Conservation (phyloP, 192 early-diverging fungal genomes). For the Coemansia sp. region DNA sequence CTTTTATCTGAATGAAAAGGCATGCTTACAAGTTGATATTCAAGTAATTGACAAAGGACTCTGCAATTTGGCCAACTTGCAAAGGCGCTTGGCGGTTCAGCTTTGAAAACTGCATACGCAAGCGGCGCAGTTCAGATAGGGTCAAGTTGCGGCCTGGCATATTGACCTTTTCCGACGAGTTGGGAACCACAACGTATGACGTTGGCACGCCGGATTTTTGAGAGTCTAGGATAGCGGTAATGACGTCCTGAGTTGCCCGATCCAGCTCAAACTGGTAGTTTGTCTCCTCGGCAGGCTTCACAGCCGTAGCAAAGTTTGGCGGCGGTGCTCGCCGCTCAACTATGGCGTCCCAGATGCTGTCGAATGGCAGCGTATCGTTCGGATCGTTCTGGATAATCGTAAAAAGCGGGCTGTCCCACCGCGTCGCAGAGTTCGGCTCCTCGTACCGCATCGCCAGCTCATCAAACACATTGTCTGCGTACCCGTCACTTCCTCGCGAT, state of each 20-base stretch:
- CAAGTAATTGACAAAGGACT: slow-evolving; percentile 89
- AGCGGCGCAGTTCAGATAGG: slow-evolving; percentile 75
- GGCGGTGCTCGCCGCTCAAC: slow-evolving; percentile 70
- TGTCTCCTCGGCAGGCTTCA: slow-evolving; percentile 86
- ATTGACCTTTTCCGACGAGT: slow-evolving; percentile 36
- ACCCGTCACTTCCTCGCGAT: slow-evolving; percentile 44
- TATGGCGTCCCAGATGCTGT: slow-evolving; percentile 74
- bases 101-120: slow-evolving; percentile 78
- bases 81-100: slow-evolving; percentile 87
- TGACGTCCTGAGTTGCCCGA: slow-evolving; percentile 73
- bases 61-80: slow-evolving; percentile 67
- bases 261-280: slow-evolving; percentile 94
- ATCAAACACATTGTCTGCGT: slow-evolving; percentile 59
- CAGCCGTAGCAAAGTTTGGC: slow-evolving; percentile 84
- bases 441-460: slow-evolving; percentile 87
- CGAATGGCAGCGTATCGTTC: slow-evolving; percentile 56
- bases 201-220: slow-evolving; percentile 68
- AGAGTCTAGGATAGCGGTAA: slow-evolving; percentile 72
- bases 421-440: slow-evolving; percentile 85
- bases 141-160: slow-evolving; percentile 76
- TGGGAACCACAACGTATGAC: slow-evolving; percentile 60
- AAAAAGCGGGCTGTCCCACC: slow-evolving; percentile 98
- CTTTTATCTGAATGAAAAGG: neutral
- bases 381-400: slow-evolving; percentile 75
- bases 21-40: slow-evolving; percentile 71